Evolutionary conservation across 1,284 basidiomycete species (phyloP), one percentile per base, ranked within the genome.

Genomic region (Violaceomyces palustris): DNA sequence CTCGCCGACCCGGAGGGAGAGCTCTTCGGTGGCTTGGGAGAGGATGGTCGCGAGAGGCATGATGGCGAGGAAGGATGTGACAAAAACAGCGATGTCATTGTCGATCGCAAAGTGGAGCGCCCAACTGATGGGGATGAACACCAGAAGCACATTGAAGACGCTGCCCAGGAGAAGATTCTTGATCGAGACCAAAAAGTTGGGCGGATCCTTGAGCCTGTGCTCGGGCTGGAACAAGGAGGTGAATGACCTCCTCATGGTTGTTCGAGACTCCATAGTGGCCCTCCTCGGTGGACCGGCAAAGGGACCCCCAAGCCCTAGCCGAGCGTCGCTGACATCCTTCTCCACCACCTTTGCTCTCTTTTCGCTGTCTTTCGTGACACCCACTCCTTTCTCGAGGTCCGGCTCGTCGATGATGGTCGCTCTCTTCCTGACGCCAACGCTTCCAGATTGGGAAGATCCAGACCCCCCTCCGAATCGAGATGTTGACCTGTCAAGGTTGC

Each of bases 21-120:
- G 45, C 32, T 68, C 65, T 35, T 68, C 65, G 15, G 65, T 68
- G 8, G 61, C 65, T 31, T 62, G 60, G 6, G 49, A 53, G 17
- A 68, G 55, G 21, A 68, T 53, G n/a, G 54, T 51, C 4, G 65
- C 65, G 6, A 68, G 42, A 5, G 65, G 65, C 50, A 68, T 64
- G 47, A 68, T 68, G 25, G 65, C 63, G 10, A 68, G 35, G 45
- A 68, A 68, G 4, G 61, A 44, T 6, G 56, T 67, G 43, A 67
- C 43, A 35, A 67, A 67, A 33, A 61, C 40, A 17, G 42, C 50
- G 24, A 64, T 34, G 17, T 61, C 50, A 19, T 63, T 59, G n/a
- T 64, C 63, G 19, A 63, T 35, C 0, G 58, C 62, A 36, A 64
- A 64, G 34, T 56, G 55, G 12, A 61, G 42, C 4, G 61, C 63